A percentile compares a stretch with the other conserved stretches of the same genome.
These are phyloP conservation scores for Gautieria morchelliformis DNA, from an alignment of 768 basidiomycete species.

Conservation along the genomic window DNA sequence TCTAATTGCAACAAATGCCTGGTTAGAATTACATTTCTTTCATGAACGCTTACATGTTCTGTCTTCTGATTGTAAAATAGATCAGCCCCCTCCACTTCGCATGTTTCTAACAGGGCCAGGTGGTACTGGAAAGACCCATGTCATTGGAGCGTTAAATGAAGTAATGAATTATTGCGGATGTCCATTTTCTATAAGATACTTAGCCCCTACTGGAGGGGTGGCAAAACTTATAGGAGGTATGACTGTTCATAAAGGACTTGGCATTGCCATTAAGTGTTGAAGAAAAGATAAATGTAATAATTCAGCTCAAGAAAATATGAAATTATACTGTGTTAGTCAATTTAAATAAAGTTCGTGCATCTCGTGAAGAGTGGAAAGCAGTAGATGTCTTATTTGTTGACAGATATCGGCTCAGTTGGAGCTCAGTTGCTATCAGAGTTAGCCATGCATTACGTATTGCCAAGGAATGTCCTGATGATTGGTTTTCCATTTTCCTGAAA, in stretches of 20 bases:
- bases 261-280: slow-evolving; percentile 12
- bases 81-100: too few relatives aligned
- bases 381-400: slow-evolving; percentile 33
- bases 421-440: slow-evolving; percentile 22
- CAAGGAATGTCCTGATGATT: slow-evolving; percentile 17
- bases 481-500: too few relatives aligned
- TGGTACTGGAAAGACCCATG: slow-evolving; percentile 34
- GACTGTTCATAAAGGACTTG: slow-evolving; percentile 28
- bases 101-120: slow-evolving; percentile 31
- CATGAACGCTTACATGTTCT: too few relatives aligned
- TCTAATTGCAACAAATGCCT: too few relatives aligned
- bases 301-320: too few relatives aligned
- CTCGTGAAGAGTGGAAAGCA: slow-evolving; percentile 27
- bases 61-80: too few relatives aligned
- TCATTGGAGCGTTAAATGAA: slow-evolving; percentile 26
- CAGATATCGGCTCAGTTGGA: slow-evolving; percentile 30
- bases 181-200: slow-evolving; percentile 16
- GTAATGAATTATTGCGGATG: slow-evolving; percentile 20
- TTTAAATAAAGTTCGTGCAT: not conserved
- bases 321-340: not conserved
- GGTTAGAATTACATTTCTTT: too few relatives aligned
- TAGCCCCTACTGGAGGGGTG: slow-evolving; percentile 30
- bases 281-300: too few relatives aligned
- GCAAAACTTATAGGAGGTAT: slow-evolving; percentile 29
- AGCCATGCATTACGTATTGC: slow-evolving; percentile 24